Conservation (phyloP, 2,329 filamentous ascomycete genomes). For the Achaetomium macrosporum region DNA sequence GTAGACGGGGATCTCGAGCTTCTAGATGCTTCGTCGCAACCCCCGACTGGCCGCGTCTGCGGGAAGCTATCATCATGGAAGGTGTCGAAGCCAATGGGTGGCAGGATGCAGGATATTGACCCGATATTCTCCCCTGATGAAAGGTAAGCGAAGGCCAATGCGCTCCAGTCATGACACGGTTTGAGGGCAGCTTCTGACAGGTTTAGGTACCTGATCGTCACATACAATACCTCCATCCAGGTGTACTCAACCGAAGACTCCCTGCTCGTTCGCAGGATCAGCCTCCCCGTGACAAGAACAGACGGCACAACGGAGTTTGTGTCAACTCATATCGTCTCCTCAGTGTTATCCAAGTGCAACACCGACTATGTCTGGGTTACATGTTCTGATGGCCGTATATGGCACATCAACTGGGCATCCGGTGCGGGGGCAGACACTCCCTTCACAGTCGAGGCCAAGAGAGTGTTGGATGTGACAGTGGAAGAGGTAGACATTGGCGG, state of each 20-base stretch:
- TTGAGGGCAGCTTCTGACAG: conserved; percentile 24
- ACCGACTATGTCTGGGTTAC: conserved; percentile 54
- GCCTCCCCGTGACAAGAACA: conserved; percentile 37
- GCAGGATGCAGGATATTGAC: conserved; percentile 59
- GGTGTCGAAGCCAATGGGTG: conserved; percentile 59
- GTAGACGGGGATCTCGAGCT: conserved; percentile 16
- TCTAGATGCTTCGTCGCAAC: conserved; percentile 11
- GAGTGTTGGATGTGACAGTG: conserved; percentile 42
- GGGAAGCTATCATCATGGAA: conserved; percentile 41
- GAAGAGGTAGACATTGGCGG: conserved; percentile 34
- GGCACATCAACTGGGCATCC: conserved; percentile 53
- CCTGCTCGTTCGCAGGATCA: conserved; percentile 67
- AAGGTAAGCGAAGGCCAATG: conserved; percentile 40
- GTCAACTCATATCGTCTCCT: conserved; percentile 36
- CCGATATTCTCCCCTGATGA: conserved; percentile 57
- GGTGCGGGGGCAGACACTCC: conserved; percentile 37
- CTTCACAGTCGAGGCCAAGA: conserved; percentile 39
- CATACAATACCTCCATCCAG: conserved; percentile 68
- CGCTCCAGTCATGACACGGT: background rate
- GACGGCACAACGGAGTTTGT: conserved; percentile 26
- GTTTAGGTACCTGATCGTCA: conserved; percentile 66
- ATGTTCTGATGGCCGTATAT: conserved; percentile 52
- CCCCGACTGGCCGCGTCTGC: background rate
- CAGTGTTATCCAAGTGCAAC: conserved; percentile 36
- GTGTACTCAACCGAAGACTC: conserved; percentile 79